Percentiles rank a stretch among this genome's conserved stretches.
phyloP scores from a whole-genome alignment of 2,329 filamentous ascomycete species.

The Cordyceps cateniannulata region DNA sequence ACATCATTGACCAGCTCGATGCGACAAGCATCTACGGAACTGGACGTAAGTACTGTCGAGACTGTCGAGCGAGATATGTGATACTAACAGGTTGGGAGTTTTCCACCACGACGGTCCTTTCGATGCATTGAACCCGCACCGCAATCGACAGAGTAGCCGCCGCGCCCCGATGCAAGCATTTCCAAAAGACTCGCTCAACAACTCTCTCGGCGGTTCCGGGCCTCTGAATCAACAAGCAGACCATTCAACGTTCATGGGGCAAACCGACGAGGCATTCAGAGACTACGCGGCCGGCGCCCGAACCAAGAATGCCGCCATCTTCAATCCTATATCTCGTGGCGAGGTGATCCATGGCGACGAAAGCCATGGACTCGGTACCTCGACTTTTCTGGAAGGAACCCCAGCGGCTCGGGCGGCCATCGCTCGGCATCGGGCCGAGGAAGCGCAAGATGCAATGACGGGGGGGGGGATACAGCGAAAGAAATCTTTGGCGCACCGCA shows the following conservation, averaged over 20 bases:
- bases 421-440: slow-evolving; percentile 64
- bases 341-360: slow-evolving; percentile 79
- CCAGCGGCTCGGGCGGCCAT: slow-evolving; percentile 78
- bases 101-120: slow-evolving; percentile 98
- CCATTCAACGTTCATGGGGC: slow-evolving; percentile 80
- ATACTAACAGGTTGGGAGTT: slow-evolving; percentile 46
- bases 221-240: slow-evolving; percentile 77
- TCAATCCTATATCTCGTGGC: slow-evolving; percentile 61
- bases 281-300: slow-evolving; percentile 57
- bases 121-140: slow-evolving; percentile 90
- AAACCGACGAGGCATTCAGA: slow-evolving; percentile 75
- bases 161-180: slow-evolving; percentile 95
- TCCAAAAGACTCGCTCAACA: slow-evolving; percentile 86
- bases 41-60: slow-evolving; percentile 57
- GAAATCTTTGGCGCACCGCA: slow-evolving; percentile 89
- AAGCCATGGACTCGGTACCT: slow-evolving; percentile 79
- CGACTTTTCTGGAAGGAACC: slow-evolving; percentile 90
- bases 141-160: slow-evolving; percentile 76
- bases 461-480: slow-evolving; percentile 69
- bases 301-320: slow-evolving; percentile 39
- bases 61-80: neutral
- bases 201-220: slow-evolving; percentile 79
- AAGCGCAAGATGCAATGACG: slow-evolving; percentile 51
- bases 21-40: slow-evolving; percentile 93
- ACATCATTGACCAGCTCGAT: slow-evolving; percentile 94